A percentile compares a stretch with the other conserved stretches of the same genome.
Evolutionary conservation across 2,329 filamentous ascomycete species (phyloP).

Genomic region (Penicillium sp.): DNA sequence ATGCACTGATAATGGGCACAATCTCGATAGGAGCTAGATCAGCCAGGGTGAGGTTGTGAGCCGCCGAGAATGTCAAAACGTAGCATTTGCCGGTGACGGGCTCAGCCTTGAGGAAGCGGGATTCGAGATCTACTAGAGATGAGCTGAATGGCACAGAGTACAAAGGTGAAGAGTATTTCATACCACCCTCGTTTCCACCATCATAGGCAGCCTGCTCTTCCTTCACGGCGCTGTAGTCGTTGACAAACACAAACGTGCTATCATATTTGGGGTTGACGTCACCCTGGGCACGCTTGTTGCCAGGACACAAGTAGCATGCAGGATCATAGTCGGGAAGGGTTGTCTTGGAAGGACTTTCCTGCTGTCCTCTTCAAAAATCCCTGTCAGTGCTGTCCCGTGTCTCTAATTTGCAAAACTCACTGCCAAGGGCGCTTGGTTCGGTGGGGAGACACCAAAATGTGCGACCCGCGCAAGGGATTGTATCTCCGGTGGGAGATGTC

Average conservation of each 20-base stretch:
- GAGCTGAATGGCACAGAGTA: neutral
- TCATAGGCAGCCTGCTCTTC: conserved; percentile 80
- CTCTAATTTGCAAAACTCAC: conserved; percentile 50
- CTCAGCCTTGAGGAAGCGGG: conserved; percentile 71
- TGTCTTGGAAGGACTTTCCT: conserved; percentile 64
- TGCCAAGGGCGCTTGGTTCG: conserved; percentile 97
- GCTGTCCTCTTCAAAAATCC: conserved; percentile 60
- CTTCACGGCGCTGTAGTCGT: conserved; percentile 96
- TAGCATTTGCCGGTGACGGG: conserved; percentile 93
- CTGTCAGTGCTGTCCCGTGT: conserved; percentile 1
- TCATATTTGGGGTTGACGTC: conserved; percentile 81
- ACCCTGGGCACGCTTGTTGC: conserved; percentile 82
- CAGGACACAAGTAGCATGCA: conserved; percentile 90
- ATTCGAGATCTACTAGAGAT: conserved; percentile 56
- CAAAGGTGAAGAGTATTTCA: conserved; percentile 11
- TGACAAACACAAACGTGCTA: conserved; percentile 87
- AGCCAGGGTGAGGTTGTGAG: conserved; percentile 85
- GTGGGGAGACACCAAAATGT: conserved; percentile 92
- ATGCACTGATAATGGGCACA: conserved; percentile 75
- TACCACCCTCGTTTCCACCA: conserved; percentile 47
- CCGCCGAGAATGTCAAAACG: conserved; percentile 87
- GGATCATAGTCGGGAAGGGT: conserved; percentile 76
- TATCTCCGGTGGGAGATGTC: conserved; percentile 95
- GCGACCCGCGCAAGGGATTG: conserved; percentile 83
- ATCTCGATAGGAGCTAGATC: conserved; percentile 76